phyloP scores from a whole-genome alignment of 2,329 filamentous ascomycete species.

The Falciphora oryzae region DNA sequence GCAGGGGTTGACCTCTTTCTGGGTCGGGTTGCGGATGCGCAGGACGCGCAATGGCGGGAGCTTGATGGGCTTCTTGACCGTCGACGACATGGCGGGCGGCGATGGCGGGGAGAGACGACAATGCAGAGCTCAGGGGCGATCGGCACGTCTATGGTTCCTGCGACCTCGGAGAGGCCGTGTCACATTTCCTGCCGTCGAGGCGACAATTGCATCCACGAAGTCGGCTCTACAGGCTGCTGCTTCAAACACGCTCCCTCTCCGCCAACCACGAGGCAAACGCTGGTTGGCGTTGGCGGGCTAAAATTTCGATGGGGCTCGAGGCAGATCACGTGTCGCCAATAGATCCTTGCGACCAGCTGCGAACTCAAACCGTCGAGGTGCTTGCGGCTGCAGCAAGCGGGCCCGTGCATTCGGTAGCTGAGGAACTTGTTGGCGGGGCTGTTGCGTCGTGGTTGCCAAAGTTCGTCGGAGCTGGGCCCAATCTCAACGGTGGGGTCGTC shows the following conservation, averaged over 20 bases:
- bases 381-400: not conserved
- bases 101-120: not conserved
- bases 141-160: not conserved
- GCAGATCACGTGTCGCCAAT: not conserved
- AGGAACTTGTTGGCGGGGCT: no score
- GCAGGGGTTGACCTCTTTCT: slow-evolving; percentile 45
- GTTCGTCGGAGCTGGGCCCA: not conserved
- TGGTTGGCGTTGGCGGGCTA: not conserved
- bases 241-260: not conserved
- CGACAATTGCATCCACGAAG: no score
- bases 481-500: not conserved
- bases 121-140: no score
- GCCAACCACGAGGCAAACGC: not conserved
- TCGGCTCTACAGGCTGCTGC: no score
- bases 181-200: not conserved
- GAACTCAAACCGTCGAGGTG: no score
- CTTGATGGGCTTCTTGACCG: slow-evolving; percentile 45
- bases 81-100: slow-evolving; percentile 32
- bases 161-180: not conserved
- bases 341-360: no score
- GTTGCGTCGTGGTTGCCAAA: not conserved
- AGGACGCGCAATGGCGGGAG: slow-evolving; percentile 51
- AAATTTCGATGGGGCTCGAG: not conserved
- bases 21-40: slow-evolving; percentile 49
- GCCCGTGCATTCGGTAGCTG: not conserved